Base-by-base conservation (phyloP, 495 filamentous ascomycete genomes). In the Astrothelium subdiscretum region DNA sequence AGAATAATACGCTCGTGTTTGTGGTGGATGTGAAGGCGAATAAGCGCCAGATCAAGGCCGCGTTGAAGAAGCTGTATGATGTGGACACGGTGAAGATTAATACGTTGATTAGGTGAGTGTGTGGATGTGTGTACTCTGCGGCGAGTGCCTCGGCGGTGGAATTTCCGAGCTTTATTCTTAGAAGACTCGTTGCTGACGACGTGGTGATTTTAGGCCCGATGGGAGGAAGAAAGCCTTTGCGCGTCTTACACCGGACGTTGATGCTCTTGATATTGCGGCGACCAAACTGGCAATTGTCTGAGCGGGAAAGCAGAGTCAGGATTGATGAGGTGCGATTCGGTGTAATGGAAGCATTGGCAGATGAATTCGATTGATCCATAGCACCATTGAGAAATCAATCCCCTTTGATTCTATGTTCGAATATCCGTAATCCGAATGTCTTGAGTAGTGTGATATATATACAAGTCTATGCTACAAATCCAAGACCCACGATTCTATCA, bases 1-100 rank as follows among this genome's bases (percentile, higher is more conserved):
- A 85, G 94, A 97, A 88, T 89, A 97, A 85, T 96, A 99, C 85
- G 96, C 94, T 70, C 83, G 95, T 97, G 69, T 97, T 99, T 82
- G 96, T 97, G 73, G 91, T 96, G 72, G 90, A 99, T 69, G 84
- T 91, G 75, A 96, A 97, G 88, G 84, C 90, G 72, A 99, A 99
- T 83, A 99, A 99, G 89, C 86, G 91, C 73, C 94, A 99, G 85
- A 99, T 99, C 80, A 96, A 96, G 85, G 81, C 83, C 71, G 89
- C 94, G 65, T 81, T 99, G 67, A 99, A 99, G 90, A 96, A 92
- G 88, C 85, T 97, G 68, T 99, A 99, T 78, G 92, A 97, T 78
- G 92, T 99, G 67, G 91, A 96, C 72, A 87, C 84, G 72, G 81
- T 99, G 79, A 97, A 96, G 88, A 87, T 99, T 80, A 99, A 97